A percentile compares a stretch with the other conserved stretches of the same genome.
Evolutionary conservation across 2,329 filamentous ascomycete genomes (phyloP).

Genomic region (Verticillium nubilum): DNA sequence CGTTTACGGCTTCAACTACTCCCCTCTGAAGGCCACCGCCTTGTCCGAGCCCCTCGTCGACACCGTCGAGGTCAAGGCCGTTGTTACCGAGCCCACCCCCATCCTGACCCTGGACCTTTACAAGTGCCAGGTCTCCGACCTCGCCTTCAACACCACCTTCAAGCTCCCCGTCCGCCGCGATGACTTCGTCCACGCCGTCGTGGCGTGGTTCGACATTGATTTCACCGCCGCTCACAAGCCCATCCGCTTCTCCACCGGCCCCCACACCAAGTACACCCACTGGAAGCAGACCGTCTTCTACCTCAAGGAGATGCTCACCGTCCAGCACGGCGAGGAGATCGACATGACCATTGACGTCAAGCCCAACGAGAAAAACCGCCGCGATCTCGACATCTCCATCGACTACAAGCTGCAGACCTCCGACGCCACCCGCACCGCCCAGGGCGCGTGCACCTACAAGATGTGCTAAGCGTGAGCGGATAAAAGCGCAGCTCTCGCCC

Average conservation of each 20-base stretch:
- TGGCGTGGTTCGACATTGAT: constrained; percentile 99
- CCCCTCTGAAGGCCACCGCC: constrained; percentile 86
- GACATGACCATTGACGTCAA: constrained; percentile 70
- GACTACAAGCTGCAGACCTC: constrained; percentile 74
- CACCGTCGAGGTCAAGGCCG: constrained; percentile 94
- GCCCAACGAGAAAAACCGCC: constrained; percentile 89
- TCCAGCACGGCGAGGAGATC: constrained; percentile 80
- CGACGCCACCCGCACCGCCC: constrained; percentile 62
- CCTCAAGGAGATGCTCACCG: constrained; percentile 85
- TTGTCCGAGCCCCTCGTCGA: constrained; percentile 95
- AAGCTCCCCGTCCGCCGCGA: constrained; percentile 71
- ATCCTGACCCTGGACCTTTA: constrained; percentile 91
- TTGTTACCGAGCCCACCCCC: constrained; percentile 83
- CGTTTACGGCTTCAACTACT: constrained; percentile 97
- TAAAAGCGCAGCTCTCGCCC: background rate
- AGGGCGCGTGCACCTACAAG: constrained; percentile 75
- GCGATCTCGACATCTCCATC: constrained; percentile 89
- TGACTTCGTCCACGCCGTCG: constrained; percentile 93
- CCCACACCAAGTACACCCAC: constrained; percentile 98
- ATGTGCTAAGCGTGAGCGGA: constrained; percentile 51
- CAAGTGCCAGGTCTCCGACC: constrained; percentile 76
- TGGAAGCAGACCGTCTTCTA: constrained; percentile 99
- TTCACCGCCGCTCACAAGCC: constrained; percentile 98
- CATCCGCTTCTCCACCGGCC: constrained; percentile 92
- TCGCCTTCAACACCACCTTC: constrained; percentile 79